phyloP scores from a whole-genome alignment of 2,329 filamentous ascomycete genomes.

The Westerdykella ornata region DNA sequence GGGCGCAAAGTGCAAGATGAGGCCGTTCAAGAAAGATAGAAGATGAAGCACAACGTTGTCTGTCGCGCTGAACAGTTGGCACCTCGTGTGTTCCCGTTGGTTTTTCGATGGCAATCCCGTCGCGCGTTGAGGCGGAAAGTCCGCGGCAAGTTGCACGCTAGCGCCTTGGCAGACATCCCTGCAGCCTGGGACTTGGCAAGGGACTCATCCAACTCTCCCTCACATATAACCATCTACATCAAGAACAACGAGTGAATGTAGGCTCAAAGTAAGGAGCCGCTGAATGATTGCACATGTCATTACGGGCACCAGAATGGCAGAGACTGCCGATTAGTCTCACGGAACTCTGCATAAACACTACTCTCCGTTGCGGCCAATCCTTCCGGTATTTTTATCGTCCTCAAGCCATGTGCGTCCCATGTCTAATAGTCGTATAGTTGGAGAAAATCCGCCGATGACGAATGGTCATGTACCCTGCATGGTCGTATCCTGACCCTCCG shows the following conservation, averaged over 20 bases:
- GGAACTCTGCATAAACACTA: constrained; percentile 92
- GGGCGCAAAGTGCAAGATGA: too few relatives aligned
- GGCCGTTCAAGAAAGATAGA: too few relatives aligned
- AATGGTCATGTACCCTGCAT: constrained; percentile 84
- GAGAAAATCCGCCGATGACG: constrained; percentile 69
- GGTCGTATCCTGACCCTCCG: constrained; percentile 78
- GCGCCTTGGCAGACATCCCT: constrained; percentile 7
- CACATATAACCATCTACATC: too few relatives aligned
- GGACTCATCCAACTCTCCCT: neutral
- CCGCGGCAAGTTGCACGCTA: neutral
- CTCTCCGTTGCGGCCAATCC: constrained; percentile 87
- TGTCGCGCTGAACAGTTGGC: too few relatives aligned
- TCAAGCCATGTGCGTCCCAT: neutral
- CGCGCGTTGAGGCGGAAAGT: neutral
- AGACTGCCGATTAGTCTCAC: constrained; percentile 75
- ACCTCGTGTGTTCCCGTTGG: too few relatives aligned
- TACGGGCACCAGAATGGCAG: constrained; percentile 68
- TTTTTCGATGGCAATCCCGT: too few relatives aligned
- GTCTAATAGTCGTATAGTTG: constrained; percentile 53
- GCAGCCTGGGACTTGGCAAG: neutral
- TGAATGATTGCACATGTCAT: constrained; percentile 28
- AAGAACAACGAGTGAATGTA: too few relatives aligned
- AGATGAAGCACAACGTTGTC: too few relatives aligned
- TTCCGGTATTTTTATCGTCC: constrained; percentile 53
- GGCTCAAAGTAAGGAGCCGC: too few relatives aligned